Evolutionary conservation across 495 filamentous ascomycete species (phyloP).

Genomic region (Neurospora cerealis): DNA sequence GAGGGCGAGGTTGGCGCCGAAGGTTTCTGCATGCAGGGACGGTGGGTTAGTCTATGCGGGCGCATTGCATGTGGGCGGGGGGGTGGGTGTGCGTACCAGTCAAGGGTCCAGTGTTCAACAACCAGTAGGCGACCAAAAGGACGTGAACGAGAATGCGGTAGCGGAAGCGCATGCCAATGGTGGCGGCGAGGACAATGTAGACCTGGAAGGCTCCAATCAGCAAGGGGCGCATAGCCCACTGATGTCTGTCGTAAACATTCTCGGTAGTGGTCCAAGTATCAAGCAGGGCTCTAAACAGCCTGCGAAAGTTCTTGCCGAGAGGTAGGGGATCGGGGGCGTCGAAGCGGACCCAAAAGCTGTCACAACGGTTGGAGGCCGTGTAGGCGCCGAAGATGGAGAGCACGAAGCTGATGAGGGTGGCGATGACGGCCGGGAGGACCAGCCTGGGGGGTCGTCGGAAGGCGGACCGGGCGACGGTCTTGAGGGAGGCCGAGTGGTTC

Average conservation of each 20-base stretch:
- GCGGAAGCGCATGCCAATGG: slow-evolving; percentile 46
- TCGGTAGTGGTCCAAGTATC: slow-evolving; percentile 49
- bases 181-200: slow-evolving; percentile 46
- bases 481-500: slow-evolving; percentile 40
- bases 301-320: slow-evolving; percentile 22
- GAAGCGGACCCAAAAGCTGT: slow-evolving; percentile 50
- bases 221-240: slow-evolving; percentile 55
- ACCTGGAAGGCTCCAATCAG: slow-evolving; percentile 53
- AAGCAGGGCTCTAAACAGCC: slow-evolving; percentile 37
- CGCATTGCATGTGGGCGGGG: neutral
- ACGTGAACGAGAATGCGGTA: slow-evolving; percentile 46
- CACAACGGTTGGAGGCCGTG: slow-evolving; percentile 40
- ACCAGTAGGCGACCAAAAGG: slow-evolving; percentile 42
- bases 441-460: slow-evolving; percentile 54
- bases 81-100: slow-evolving; percentile 16
- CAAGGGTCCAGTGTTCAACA: slow-evolving; percentile 30
- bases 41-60: slow-evolving; percentile 3
- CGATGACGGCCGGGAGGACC: slow-evolving; percentile 49
- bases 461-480: slow-evolving; percentile 47
- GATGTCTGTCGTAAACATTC: slow-evolving; percentile 52
- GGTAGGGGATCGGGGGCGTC: slow-evolving; percentile 33
- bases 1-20: slow-evolving; percentile 50
- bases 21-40: slow-evolving; percentile 31
- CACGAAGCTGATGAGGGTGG: slow-evolving; percentile 48
- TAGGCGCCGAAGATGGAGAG: slow-evolving; percentile 48